Evolutionary conservation across 1,284 basidiomycete species (phyloP).

Genomic region (Ceratobasidium sp.): DNA sequence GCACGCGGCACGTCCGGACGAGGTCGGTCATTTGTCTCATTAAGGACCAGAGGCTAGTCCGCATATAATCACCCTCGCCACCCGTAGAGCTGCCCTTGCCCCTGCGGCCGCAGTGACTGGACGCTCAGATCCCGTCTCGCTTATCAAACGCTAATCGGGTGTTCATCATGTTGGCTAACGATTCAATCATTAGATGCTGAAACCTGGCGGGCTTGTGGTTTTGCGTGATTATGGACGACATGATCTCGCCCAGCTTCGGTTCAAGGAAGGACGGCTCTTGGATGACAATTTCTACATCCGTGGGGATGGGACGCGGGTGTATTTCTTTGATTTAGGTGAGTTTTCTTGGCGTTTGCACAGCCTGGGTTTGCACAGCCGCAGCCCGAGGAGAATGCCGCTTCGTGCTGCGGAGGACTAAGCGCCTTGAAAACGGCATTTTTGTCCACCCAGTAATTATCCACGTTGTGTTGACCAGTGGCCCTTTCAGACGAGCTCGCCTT

Average conservation of each 20-base stretch:
- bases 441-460: neutral
- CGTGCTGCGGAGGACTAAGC: neutral
- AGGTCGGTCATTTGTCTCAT: neutral
- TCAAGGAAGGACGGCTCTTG: slow-evolving; percentile 86
- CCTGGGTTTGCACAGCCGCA: neutral
- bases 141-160: neutral
- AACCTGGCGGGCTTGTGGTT: slow-evolving; percentile 84
- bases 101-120: too few relatives aligned
- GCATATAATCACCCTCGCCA: neutral
- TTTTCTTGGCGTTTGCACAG: neutral
- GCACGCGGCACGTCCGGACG: too few relatives aligned
- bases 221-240: slow-evolving; percentile 95
- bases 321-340: slow-evolving; percentile 88
- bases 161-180: neutral
- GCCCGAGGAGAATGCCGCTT: neutral
- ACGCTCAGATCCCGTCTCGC: neutral
- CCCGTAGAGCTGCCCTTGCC: neutral
- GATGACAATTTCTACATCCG: slow-evolving; percentile 94
- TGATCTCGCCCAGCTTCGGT: slow-evolving; percentile 92
- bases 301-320: slow-evolving; percentile 95
- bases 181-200: slow-evolving; percentile 80
- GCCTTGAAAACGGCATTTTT: too few relatives aligned
- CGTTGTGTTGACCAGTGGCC: neutral
- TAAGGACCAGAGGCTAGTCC: neutral
- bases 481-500: slow-evolving; percentile 76